Conservation (phyloP, 1,284 basidiomycete species). For the Leccinum subspadiceum region DNA sequence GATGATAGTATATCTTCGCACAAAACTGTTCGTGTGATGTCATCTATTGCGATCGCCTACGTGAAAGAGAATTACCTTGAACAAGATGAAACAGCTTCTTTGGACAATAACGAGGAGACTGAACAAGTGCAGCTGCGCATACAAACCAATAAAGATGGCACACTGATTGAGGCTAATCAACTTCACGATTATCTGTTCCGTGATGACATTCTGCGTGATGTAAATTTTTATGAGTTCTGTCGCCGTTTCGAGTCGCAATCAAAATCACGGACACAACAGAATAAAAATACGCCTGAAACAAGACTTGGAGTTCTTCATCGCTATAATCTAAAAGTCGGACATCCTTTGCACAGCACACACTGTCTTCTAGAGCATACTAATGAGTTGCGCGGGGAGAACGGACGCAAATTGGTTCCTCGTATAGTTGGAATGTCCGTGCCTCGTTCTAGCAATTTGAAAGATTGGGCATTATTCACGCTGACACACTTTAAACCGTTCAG, state of each 20-base stretch:
- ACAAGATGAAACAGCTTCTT: too few relatives aligned
- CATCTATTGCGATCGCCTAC: neutral
- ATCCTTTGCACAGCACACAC: neutral
- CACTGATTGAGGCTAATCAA: neutral
- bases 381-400: neutral
- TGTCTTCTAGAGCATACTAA: neutral
- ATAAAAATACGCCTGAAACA: neutral
- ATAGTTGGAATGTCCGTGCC: neutral
- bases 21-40: neutral
- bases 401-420: neutral
- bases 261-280: neutral
- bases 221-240: neutral
- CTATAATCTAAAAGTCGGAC: neutral
- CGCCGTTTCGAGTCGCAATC: neutral
- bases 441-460: neutral
- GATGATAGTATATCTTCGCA: conserved; percentile 10
- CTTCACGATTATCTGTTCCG: neutral
- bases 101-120: neutral
- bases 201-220: neutral
- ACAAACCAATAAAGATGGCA: neutral
- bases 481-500: conserved; percentile 30
- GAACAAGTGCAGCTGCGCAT: neutral
- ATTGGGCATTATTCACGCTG: conserved; percentile 23
- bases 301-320: neutral
- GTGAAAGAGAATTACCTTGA: neutral